Conservation (phyloP, 2,329 filamentous ascomycete species). For the Pseudocercospora fuligena region DNA sequence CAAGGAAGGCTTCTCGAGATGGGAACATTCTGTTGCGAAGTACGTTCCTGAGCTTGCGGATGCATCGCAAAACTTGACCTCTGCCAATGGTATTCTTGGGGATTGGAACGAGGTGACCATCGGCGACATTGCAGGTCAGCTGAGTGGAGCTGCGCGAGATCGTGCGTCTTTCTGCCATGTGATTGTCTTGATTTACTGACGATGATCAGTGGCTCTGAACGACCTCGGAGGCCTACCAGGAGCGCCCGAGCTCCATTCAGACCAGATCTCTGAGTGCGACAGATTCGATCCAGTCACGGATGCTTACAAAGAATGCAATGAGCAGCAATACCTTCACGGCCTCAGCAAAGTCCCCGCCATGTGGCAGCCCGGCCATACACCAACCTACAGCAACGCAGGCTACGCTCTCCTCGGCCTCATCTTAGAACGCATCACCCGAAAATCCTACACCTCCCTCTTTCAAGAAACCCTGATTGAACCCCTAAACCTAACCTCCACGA, state of each 20-base stretch:
- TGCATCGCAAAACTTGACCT: constrained; percentile 34
- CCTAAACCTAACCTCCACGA: constrained; percentile 4
- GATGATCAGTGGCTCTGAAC: neutral
- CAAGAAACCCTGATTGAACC: constrained; percentile 7
- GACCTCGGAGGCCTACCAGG: neutral
- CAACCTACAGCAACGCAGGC: constrained; percentile 10
- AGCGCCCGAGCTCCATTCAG: neutral
- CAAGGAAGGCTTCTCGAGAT: neutral
- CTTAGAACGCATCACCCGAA: neutral
- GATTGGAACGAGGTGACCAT: constrained; percentile 56
- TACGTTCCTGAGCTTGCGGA: constrained; percentile 47
- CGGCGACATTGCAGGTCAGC: constrained; percentile 50
- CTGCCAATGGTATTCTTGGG: constrained; percentile 40
- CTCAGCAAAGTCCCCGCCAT: constrained; percentile 1
- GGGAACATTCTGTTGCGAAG: constrained; percentile 45
- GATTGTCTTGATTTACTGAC: neutral
- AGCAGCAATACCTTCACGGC: neutral
- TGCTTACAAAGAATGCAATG: neutral
- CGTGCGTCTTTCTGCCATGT: neutral
- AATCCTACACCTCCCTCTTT: neutral
- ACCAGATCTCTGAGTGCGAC: neutral
- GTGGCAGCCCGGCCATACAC: neutral
- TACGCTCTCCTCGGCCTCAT: constrained; percentile 2
- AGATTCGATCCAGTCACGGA: neutral
- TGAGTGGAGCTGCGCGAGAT: constrained; percentile 46